Evolutionary conservation across 2,329 filamentous ascomycete species (phyloP), one percentile per base, ranked within the genome.

Genomic region (Fusarium nematophilum): DNA sequence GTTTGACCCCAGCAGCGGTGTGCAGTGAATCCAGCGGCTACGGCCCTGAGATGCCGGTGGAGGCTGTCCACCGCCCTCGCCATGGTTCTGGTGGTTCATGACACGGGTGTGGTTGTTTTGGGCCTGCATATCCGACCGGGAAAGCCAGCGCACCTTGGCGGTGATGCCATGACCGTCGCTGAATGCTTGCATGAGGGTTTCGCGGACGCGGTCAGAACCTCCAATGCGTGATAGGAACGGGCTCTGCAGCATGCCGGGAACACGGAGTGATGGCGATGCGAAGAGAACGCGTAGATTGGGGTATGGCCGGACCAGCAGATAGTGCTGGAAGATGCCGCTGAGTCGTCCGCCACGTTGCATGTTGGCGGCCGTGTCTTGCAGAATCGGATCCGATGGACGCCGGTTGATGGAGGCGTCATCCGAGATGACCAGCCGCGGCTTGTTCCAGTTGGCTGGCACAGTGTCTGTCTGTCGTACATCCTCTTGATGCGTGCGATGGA

Each of bases 1-100:
- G 59, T 87, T 87, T 34, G 81, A 81, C 3, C 89, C 89, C 4
- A 90, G 74, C 4, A 93, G 76, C 3, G 90, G 90, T 17, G 90
- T 93, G 69, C 89, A 90, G 71, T 93, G 90, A 33, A 93, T 89
- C 90, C 90, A 93, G 36, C 89, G 82, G 42, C 83, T 82, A 14
- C 88, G 81, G 1, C 89, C 90, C 1, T 38, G 39, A 9, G 40
- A 60, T 4, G 49, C 33, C 1, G 53, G 56, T 1, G 62, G 53
- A 27, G 59, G 44, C 25, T 64, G 59, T 1, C 60, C 48, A 0
- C 59, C 59, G 3, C 51, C 55, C 45, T 85, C 81, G 14, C 78
- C 74, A 27, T 82, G 33, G 25, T 27, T 42, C 31, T 47, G 48
- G 18, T 61, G 57, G 25, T 62, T 51, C 59, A 57, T 49, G 6